Percentiles rank a stretch among this genome's conserved stretches.
Evolutionary conservation across 176 grass and related monocot genomes (phyloP).

Genomic region (Oryza officinalis): DNA sequence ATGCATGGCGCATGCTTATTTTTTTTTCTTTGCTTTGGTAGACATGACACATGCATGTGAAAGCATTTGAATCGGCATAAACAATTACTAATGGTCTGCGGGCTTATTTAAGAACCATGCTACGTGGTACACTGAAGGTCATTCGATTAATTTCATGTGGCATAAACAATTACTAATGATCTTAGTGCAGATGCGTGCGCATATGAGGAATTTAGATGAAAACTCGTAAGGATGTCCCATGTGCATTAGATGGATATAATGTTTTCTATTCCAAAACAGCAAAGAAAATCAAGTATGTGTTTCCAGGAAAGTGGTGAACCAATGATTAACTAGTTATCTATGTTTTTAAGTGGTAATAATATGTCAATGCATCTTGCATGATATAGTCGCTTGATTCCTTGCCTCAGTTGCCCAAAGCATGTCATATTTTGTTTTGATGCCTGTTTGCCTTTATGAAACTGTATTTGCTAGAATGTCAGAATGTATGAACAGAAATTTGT

Average conservation of each 20-base stretch:
- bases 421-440: neutral
- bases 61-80: slow-evolving; percentile 21
- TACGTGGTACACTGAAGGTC: slow-evolving; percentile 15
- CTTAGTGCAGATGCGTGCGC: neutral
- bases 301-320: neutral
- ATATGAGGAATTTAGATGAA: neutral
- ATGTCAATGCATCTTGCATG: neutral
- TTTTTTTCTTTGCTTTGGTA: slow-evolving; percentile 3
- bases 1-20: neutral
- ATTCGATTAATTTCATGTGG: slow-evolving; percentile 40
- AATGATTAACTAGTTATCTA: slow-evolving; percentile 12
- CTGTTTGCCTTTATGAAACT: neutral
- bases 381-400: slow-evolving; percentile 15
- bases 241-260: slow-evolving; percentile 3
- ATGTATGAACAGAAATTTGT: neutral
- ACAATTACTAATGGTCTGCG: slow-evolving; percentile 12
- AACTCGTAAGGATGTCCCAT: neutral
- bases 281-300: neutral
- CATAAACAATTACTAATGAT: too few relatives aligned
- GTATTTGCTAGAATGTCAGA: slow-evolving; percentile 11
- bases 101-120: slow-evolving; percentile 26
- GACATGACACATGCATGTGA: slow-evolving; percentile 40
- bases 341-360: slow-evolving; percentile 12
- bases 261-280: neutral
- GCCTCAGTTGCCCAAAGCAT: neutral